Evolutionary conservation across 2,329 filamentous ascomycete species (phyloP), one percentile per base, ranked within the genome.

Genomic region (Trichothecium roseum): DNA sequence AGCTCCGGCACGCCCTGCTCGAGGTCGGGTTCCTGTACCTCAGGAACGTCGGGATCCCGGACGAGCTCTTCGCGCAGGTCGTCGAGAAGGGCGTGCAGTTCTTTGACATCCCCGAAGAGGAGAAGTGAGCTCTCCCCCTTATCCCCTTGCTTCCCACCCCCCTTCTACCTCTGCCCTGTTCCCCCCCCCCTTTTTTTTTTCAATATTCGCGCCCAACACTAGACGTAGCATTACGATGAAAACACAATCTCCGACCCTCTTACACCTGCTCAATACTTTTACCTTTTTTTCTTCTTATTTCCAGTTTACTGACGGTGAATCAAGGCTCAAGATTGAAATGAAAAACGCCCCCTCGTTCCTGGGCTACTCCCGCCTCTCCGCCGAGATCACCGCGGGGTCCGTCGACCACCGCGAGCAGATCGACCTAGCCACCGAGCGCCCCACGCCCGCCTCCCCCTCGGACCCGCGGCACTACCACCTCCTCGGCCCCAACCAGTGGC

Each of bases 1-100:
- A 84, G 36, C 68, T 94, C 22, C 80, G 82, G 13, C 66, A 82
- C 56, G 84, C 84, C 0, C 62, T 94, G 22, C 73, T 94, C 48
- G 81, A 89, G 53, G 83, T 93, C n/a, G 86, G 86, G 2, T 94
- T 94, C 50, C 57, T 93, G 16, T 94, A 94, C 51, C 72, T 94
- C 41, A 81, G 79, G 51, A 87, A 93, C 50, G 79, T 84, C 3
- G 82, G 81, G 16, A 77, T 89, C 34, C 66, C 80, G 5, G 69
- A 79, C 13, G 63, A 71, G 28, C 60, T 89, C 35, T 76, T 83
- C 46, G 51, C 72, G 17, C 58, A 69, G 41, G 83, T 89, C 18
- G 76, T 85, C 36, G 49, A 60, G 3, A 69, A 86, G 49, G 84
- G 82, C 30, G 74, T 73, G 36, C 65, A 61, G 0, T 91, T 94